Base-by-base conservation (phyloP, 2,329 filamentous ascomycete species). In the Apiospora pterosperma region DNA sequence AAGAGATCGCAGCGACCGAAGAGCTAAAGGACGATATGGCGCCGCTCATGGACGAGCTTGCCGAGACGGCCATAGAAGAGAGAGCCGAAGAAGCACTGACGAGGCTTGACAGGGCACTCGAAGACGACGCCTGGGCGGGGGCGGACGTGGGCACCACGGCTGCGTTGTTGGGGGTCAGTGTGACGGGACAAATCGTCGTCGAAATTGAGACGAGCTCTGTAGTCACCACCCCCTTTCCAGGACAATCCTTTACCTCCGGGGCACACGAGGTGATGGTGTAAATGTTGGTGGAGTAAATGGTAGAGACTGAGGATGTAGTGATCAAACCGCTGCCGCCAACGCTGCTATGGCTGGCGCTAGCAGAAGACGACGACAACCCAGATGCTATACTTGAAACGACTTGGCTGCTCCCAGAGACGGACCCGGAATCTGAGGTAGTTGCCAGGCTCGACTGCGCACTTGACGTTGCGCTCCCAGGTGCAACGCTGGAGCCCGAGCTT, bases 251-350 rank as follows among this genome's bases (percentile, higher is more conserved):
- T 6, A 74, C 70, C 4, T 65, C 65, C 1, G 71, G 68, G 1
- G 71, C 52, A 55, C 72, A 73, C 25, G 71, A 73, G 6, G 70
- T 72, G 25, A 73, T 66, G 1, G 70, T 73, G 58, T 71, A 71
- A 11, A 73, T 68, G n/a, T 69, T 72, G 16, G 71, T 73, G n/a
- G 73, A 72, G 58, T 70, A 72, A 23, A 73, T 62, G 5, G 71
- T 74, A 44, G 69, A 73, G 21, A 67, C 66, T 28, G 66, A 65
- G 44, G 36, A 59, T 38, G 11, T 60, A 61, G 36, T 36, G 61
- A 62, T 66, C 69, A 55, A 58, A 19, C 14, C 39, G 21, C 19
- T 31, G 11, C 19, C 48, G 38, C 7, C 16, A 10, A 44, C n/a
- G 28, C 21, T 23, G 14, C 42, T 23, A 19, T 63, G 41, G 36